A percentile compares a stretch with the other conserved stretches of the same genome.
These are phyloP conservation scores for Bauhinia variegata DNA, from an alignment of 306 rosid genomes.

Conservation along the genomic window DNA sequence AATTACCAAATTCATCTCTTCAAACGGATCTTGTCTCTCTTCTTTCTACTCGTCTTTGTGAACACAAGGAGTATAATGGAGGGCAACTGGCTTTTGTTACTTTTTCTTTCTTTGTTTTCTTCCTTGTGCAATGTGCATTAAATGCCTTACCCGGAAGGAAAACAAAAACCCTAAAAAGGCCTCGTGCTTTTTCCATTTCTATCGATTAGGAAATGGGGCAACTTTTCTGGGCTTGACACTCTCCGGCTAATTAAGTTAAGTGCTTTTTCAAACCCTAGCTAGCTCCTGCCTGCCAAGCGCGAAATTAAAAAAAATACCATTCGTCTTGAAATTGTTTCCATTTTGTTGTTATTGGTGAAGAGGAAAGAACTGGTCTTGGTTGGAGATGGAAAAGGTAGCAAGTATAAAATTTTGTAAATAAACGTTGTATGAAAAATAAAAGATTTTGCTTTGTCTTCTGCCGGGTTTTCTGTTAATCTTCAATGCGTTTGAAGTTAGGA, in stretches of 20 bases:
- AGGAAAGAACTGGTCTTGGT: background rate
- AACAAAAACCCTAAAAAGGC: constrained; percentile 27
- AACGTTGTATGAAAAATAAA: background rate
- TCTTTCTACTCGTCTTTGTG: background rate
- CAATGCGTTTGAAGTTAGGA: too few relatives aligned
- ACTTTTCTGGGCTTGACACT: constrained; percentile 22
- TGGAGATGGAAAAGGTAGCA: too few relatives aligned
- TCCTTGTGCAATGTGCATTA: too few relatives aligned
- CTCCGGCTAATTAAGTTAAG: too few relatives aligned
- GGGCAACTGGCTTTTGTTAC: background rate
- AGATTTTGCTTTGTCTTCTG: too few relatives aligned
- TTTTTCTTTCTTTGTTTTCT: too few relatives aligned
- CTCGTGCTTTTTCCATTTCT: constrained; percentile 17
- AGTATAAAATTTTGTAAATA: background rate
- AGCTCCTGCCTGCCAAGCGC: background rate
- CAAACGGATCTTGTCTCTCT: constrained; percentile 35
- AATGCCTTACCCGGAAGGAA: constrained; percentile 7
- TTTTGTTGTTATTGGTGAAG: background rate
- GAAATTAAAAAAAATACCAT: constrained; percentile 5
- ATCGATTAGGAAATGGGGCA: constrained; percentile 2
- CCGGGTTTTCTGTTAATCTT: too few relatives aligned
- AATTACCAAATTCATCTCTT: too few relatives aligned
- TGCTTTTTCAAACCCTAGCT: background rate
- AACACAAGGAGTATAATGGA: too few relatives aligned
- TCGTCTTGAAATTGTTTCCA: too few relatives aligned